These are phyloP conservation scores for Penium margaritaceum DNA, from an alignment of 139 green algal genomes.

Conservation along the genomic window DNA sequence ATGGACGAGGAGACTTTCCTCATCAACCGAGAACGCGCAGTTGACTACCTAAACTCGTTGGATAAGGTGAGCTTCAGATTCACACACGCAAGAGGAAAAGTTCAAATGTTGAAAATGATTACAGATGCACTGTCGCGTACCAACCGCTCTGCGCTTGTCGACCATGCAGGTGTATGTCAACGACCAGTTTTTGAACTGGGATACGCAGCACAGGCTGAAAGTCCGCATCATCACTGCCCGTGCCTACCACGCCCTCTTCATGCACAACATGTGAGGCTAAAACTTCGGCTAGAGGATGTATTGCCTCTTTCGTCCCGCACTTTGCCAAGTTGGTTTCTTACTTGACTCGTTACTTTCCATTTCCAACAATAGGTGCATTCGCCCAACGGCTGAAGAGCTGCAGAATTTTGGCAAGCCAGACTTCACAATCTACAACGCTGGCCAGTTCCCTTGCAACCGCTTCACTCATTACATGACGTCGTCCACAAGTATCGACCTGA, in stretches of 20 bases:
- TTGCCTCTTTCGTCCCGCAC: background rate
- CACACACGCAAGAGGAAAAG: background rate
- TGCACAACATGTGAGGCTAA: slow-evolving; percentile 81
- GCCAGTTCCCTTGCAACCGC: slow-evolving; percentile 75
- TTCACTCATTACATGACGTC: slow-evolving; percentile 81
- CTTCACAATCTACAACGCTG: slow-evolving; percentile 91
- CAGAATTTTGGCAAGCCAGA: slow-evolving; percentile 67
- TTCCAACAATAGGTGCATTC: slow-evolving; percentile 69
- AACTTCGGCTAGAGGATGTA: background rate
- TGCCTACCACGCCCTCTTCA: slow-evolving; percentile 92
- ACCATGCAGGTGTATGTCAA: slow-evolving; percentile 39
- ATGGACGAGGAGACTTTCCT: slow-evolving; percentile 78
- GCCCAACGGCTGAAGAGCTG: slow-evolving; percentile 67
- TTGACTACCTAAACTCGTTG: slow-evolving; percentile 83
- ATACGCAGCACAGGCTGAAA: slow-evolving; percentile 35
- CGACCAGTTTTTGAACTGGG: slow-evolving; percentile 43
- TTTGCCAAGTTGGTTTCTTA: background rate
- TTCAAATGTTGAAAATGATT: background rate
- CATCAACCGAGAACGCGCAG: slow-evolving; percentile 62
- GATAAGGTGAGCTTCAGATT: slow-evolving; percentile 43
- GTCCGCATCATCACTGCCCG: slow-evolving; percentile 63
- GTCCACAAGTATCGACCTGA: slow-evolving; percentile 75
- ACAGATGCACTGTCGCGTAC: background rate
- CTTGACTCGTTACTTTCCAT: too few relatives aligned
- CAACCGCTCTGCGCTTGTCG: too few relatives aligned